These are phyloP conservation scores for Neurospora discreta DNA, from an alignment of 495 filamentous ascomycete species.

Conservation along the genomic window DNA sequence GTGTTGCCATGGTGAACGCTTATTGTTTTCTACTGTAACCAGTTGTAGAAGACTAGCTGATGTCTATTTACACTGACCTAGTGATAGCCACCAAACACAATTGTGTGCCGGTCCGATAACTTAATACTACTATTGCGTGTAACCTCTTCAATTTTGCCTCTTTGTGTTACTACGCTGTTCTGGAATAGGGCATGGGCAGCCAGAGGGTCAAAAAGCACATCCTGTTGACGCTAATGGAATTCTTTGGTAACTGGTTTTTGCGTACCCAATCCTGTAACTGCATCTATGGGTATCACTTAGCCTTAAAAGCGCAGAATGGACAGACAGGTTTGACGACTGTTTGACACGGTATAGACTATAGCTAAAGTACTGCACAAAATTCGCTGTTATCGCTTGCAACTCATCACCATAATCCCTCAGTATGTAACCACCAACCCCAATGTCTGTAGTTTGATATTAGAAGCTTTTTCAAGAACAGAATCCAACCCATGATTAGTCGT, in stretches of 20 bases:
- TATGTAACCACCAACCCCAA: neutral
- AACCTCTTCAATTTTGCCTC: neutral
- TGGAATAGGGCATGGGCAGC: too few species aligned
- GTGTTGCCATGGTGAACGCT: neutral
- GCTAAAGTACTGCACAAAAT: neutral
- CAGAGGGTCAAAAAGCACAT: too few species aligned
- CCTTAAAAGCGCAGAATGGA: neutral
- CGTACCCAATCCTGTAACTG: neutral
- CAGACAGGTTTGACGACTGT: neutral
- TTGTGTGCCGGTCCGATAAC: neutral
- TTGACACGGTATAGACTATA: neutral
- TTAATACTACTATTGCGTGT: neutral
- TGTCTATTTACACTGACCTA: neutral
- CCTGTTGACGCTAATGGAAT: neutral
- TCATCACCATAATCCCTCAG: neutral
- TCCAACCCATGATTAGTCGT: too few species aligned
- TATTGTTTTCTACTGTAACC: too few species aligned
- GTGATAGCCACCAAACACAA: neutral
- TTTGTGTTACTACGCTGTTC: neutral
- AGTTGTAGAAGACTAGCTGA: neutral
- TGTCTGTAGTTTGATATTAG: too few species aligned
- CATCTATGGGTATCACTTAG: neutral
- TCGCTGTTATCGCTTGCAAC: neutral
- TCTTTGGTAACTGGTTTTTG: neutral
- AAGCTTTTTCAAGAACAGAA: too few species aligned